Evolutionary conservation across 2,329 filamentous ascomycete species (phyloP).

Genomic region (Graphium sp.): DNA sequence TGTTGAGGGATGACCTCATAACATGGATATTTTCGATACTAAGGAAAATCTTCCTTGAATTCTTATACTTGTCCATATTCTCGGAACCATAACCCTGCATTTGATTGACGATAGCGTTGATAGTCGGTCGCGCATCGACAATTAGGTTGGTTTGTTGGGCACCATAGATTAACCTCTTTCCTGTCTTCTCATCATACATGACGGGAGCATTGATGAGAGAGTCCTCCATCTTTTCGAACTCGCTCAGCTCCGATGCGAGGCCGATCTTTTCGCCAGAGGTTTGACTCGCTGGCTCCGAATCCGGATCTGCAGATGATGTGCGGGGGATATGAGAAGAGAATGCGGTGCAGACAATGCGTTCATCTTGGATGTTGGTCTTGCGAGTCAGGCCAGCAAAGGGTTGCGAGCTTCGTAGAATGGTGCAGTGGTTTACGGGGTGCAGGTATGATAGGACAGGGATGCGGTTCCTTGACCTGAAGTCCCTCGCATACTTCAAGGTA

Average conservation of each 20-base stretch:
- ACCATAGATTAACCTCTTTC: conserved; percentile 59
- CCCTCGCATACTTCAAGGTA: conserved; percentile 80
- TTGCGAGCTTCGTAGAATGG: conserved; percentile 88
- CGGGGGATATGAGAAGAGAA: conserved; percentile 52
- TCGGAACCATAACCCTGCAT: conserved; percentile 86
- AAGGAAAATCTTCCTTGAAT: conserved; percentile 78
- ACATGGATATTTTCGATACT: conserved; percentile 98
- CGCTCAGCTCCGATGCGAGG: conserved; percentile 33
- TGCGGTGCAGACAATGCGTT: conserved; percentile 81
- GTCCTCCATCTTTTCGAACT: conserved; percentile 52
- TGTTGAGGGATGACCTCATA: conserved; percentile 82
- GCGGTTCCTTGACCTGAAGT: conserved; percentile 74
- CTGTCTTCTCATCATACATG: conserved; percentile 41
- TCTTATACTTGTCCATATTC: conserved; percentile 95
- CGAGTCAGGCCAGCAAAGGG: conserved; percentile 73
- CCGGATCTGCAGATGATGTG: conserved; percentile 7
- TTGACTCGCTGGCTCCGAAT: conserved; percentile 1
- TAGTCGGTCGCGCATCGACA: conserved; percentile 82
- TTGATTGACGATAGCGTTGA: conserved; percentile 92
- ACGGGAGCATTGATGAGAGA: too few species aligned
- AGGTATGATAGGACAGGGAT: conserved; percentile 86
- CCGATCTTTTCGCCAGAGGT: conserved; percentile 11
- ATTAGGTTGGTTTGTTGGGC: conserved; percentile 90
- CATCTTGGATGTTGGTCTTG: conserved; percentile 88
- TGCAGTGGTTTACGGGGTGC: conserved; percentile 94